These are phyloP conservation scores for Suillus tomentosus DNA, from an alignment of 768 basidiomycete species.

Conservation along the genomic window DNA sequence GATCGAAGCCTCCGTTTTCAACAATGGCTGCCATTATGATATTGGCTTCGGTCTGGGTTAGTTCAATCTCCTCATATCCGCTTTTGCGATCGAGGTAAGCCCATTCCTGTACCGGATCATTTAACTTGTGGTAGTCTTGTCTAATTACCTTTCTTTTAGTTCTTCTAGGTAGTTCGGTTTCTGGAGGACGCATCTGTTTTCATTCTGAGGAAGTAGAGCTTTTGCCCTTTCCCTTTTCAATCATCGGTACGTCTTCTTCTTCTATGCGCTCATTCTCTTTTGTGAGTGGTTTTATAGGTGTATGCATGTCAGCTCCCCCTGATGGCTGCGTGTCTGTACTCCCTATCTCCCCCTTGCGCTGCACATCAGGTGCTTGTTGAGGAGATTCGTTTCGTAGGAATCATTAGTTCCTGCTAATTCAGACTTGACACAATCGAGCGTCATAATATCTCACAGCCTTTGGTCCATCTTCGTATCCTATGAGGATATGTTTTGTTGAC, in stretches of 20 bases:
- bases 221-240: background rate
- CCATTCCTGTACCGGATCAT: constrained; percentile 1
- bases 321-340: background rate
- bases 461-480: constrained; percentile 17
- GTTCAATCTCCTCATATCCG: background rate
- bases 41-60: background rate
- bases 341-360: background rate
- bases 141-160: background rate
- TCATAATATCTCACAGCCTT: constrained; percentile 19
- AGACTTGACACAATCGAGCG: background rate
- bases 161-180: background rate
- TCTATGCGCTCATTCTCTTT: background rate
- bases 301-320: background rate
- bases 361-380: background rate
- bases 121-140: background rate
- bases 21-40: background rate
- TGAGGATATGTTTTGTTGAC: constrained; percentile 16
- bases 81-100: background rate
- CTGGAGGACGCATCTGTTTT: background rate
- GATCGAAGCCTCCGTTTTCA: too few species aligned
- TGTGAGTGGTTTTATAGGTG: background rate
- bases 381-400: background rate
- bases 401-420: background rate
- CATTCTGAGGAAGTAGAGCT: background rate
- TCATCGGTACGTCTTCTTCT: background rate